Evolutionary conservation across 2,329 filamentous ascomycete genomes (phyloP).

Genomic region (Hymenoscyphus salicellus): DNA sequence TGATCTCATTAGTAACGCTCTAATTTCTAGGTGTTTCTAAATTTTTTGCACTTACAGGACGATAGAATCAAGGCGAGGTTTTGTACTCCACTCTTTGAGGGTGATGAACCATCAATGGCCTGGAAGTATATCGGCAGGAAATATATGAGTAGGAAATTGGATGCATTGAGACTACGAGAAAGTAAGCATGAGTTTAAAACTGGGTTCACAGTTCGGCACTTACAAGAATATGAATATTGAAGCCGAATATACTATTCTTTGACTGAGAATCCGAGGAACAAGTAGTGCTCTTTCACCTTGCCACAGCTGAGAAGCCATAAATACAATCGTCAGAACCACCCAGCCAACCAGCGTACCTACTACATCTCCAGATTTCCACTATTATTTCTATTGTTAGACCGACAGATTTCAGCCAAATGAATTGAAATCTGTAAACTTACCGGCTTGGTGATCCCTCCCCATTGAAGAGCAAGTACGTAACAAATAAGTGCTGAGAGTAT

Average conservation of each 20-base stretch:
- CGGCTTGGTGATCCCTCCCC: constrained; percentile 41
- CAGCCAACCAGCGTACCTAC: constrained; percentile 41
- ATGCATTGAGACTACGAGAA: constrained; percentile 14
- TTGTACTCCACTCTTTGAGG: constrained; percentile 23
- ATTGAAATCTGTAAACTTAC: no score
- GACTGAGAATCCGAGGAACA: not conserved
- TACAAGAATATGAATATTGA: constrained; percentile 4
- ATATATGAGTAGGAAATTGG: constrained; percentile 13
- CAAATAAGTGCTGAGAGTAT: constrained; percentile 43
- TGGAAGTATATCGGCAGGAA: constrained; percentile 34
- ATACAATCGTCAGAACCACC: constrained; percentile 28
- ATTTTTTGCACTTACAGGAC: constrained; percentile 13
- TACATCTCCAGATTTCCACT: constrained; percentile 40
- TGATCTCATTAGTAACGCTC: not conserved
- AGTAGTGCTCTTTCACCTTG: constrained; percentile 37
- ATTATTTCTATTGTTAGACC: no score
- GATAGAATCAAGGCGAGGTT: constrained; percentile 28
- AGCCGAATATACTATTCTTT: not conserved
- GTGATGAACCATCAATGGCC: constrained; percentile 25
- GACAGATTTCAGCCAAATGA: no score
- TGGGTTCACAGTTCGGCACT: not conserved
- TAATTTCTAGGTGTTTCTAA: not conserved
- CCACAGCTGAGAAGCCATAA: constrained; percentile 37
- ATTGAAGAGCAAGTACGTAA: constrained; percentile 44
- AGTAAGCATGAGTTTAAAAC: not conserved